A percentile compares a stretch with the other conserved stretches of the same genome.
Evolutionary conservation across 441 rosid species (phyloP).

Genomic region (Bruguiera hainesii): DNA sequence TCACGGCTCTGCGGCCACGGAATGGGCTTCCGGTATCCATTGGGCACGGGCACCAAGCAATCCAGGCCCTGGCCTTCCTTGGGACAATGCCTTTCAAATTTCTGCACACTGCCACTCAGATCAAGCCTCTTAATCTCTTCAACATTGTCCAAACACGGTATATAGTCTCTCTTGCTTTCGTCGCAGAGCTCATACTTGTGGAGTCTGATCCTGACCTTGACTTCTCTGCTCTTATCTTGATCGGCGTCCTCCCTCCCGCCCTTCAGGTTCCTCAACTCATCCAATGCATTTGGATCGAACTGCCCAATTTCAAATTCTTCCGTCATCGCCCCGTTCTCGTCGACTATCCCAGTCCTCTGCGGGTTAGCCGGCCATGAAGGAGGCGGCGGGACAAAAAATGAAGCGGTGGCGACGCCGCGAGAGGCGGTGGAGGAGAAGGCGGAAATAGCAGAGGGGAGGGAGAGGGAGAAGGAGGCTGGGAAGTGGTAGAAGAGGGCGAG

Average conservation of each 20-base stretch:
- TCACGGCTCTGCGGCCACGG: conserved; percentile 92
- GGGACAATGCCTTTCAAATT: conserved; percentile 78
- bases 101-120: conserved; percentile 53
- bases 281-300: conserved; percentile 38
- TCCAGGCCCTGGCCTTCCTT: conserved; percentile 44
- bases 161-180: conserved; percentile 51
- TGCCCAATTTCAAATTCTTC: conserved; percentile 44
- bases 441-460: conserved; percentile 7
- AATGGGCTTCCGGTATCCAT: conserved; percentile 54
- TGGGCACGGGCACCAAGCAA: conserved; percentile 73
- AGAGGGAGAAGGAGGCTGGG: conserved; percentile 5
- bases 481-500: conserved; percentile 7
- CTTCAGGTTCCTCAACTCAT: conserved; percentile 22
- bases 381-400: background rate
- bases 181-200: conserved; percentile 40
- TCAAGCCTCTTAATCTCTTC: conserved; percentile 57
- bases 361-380: conserved; percentile 7
- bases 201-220: conserved; percentile 19
- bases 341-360: conserved; percentile 22
- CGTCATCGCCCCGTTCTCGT: conserved; percentile 23
- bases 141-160: conserved; percentile 79
- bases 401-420: background rate
- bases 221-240: background rate
- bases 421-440: conserved; percentile 4
- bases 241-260: conserved; percentile 13